These are phyloP conservation scores for Diaporthe ilicicola DNA, from an alignment of 2,329 filamentous ascomycete genomes.

Conservation along the genomic window DNA sequence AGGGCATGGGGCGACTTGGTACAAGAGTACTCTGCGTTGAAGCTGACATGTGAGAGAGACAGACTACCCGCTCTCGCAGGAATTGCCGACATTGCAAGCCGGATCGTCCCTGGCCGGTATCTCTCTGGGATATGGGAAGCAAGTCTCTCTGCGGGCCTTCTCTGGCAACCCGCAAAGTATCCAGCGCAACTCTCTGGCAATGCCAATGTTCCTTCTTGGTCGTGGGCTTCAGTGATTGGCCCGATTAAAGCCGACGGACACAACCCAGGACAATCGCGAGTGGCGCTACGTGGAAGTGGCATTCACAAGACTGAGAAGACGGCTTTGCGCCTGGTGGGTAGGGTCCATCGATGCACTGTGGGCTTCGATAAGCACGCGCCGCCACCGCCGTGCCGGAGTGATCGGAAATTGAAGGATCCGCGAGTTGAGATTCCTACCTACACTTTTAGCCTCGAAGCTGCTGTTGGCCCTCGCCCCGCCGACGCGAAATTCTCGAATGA, in stretches of 20 bases:
- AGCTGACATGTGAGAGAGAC: background rate
- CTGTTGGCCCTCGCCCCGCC: background rate
- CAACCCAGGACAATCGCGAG: background rate
- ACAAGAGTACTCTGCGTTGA: slow-evolving; percentile 1
- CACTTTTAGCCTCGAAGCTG: background rate
- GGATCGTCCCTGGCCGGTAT: slow-evolving; percentile 1
- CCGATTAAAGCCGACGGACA: background rate
- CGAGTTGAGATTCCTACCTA: background rate
- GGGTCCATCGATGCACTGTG: background rate
- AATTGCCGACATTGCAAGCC: slow-evolving; percentile 1
- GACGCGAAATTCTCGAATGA: background rate
- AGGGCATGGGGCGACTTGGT: background rate
- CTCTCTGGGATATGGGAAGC: slow-evolving; percentile 3
- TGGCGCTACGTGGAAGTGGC: background rate
- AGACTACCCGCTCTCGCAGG: background rate
- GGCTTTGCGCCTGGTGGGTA: background rate
- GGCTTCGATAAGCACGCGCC: background rate
- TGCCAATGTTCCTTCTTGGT: background rate
- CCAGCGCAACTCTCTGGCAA: background rate
- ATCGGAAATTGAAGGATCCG: background rate
- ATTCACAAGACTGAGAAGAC: background rate
- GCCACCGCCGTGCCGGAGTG: background rate
- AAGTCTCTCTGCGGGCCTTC: background rate
- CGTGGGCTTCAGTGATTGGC: background rate
- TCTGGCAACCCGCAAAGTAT: background rate